Conservation (phyloP, 2,329 filamentous ascomycete species). For the Epichloe uncinata region DNA sequence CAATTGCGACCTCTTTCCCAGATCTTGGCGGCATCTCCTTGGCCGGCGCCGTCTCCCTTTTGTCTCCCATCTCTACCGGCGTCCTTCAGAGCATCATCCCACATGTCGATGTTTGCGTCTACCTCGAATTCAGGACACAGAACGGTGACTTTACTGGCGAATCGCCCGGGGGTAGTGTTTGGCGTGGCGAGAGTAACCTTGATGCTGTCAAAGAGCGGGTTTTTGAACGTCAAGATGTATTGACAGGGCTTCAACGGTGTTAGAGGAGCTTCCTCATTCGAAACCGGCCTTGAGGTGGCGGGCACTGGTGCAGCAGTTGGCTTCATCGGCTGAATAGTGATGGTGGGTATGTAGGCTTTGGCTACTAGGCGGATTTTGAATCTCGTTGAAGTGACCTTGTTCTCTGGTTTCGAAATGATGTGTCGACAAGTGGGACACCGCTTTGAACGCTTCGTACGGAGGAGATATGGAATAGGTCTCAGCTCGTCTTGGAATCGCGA, state of each 20-base stretch:
- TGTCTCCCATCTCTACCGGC: constrained; percentile 24
- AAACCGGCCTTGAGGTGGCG: constrained; percentile 19
- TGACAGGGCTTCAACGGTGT: constrained; percentile 54
- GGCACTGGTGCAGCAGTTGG: constrained; percentile 23
- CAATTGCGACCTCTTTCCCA: constrained; percentile 91
- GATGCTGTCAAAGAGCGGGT: constrained; percentile 85
- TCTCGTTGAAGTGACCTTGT: constrained; percentile 74
- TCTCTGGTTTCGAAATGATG: constrained; percentile 88
- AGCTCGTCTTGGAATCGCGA: constrained; percentile 59
- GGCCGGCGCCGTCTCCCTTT: constrained; percentile 28
- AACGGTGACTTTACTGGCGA: constrained; percentile 72
- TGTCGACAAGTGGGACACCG: constrained; percentile 86
- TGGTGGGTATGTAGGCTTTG: constrained; percentile 72
- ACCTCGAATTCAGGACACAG: constrained; percentile 91
- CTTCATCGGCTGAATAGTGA: constrained; percentile 55
- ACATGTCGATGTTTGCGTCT: constrained; percentile 77
- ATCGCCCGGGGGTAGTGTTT: constrained; percentile 60
- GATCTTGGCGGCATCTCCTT: constrained; percentile 82
- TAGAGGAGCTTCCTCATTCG: constrained; percentile 22
- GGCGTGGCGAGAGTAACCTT: constrained; percentile 81
- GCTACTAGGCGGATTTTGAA: constrained; percentile 91
- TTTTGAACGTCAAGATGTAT: constrained; percentile 80
- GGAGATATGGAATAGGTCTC: constrained; percentile 66
- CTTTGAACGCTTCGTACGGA: constrained; percentile 87
- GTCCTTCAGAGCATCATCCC: constrained; percentile 73